Base-by-base conservation (phyloP, 1,139 yeast genomes). In the Pichia sp. region DNA sequence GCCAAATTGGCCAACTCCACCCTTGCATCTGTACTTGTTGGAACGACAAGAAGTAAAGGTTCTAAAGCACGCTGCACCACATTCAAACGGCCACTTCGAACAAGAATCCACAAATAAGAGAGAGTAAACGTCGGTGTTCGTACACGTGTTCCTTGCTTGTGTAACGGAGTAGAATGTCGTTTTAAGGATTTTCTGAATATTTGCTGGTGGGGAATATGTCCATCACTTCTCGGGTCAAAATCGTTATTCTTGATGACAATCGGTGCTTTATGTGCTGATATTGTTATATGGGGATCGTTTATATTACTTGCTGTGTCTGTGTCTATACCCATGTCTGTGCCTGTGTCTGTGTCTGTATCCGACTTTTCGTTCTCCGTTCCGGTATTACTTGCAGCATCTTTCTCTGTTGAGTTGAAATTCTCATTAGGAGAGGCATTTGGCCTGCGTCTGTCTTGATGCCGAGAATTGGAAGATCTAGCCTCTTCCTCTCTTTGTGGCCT, bases 41-140 rank as follows among this genome's bases (percentile, higher is more conserved):
- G 83, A 2, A 77, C 78, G 54, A 71, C 71, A 43, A 78, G 67
- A 20, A 75, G 58, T 48, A 79, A 61, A 42, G 74, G 76, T 42
- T 73, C 74, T 8, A 77, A 63, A 17, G 61, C 48, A 50, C 64
- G 62, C 34, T 61, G 59, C 46, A 67, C 63, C 38, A 60, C 58
- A 8, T 56, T 58, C 38, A 63, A 63, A 27, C 62, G 61, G 1
- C 71, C 71, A 14, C 63, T 57, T 6, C 66, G 46, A 7, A 67
- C 55, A 17, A 67, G 57, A 24, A 67, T 66, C 77, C 77, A 74
- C 20, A 74, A 53, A 64, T 72, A 65, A 2, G 73, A 62, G 14
- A 64, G 58, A 6, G 70, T 67, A 55, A 66, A 74, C 52, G 68
- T 63, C 2, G 77, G 72, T 8, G 73, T 63, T 50, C 70, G 68